Conservation (phyloP, 2,329 filamentous ascomycete species). For the Fusarium ambrosium region DNA sequence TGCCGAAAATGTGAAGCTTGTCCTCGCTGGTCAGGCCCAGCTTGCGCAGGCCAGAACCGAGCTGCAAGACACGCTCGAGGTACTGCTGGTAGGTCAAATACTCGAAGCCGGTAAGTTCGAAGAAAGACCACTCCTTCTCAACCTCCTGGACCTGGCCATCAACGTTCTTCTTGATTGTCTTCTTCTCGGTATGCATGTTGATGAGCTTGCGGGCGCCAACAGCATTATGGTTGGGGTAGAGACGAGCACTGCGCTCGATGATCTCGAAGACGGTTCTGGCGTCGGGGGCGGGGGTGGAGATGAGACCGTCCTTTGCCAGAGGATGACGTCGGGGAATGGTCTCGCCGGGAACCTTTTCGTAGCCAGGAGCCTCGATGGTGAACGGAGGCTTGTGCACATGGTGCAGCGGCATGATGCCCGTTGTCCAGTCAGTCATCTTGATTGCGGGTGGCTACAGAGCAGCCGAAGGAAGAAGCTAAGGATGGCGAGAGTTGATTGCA, state of each 20-base stretch:
- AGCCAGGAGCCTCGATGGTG: slow-evolving; percentile 79
- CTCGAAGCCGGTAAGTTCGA: slow-evolving; percentile 83
- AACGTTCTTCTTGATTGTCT: slow-evolving; percentile 90
- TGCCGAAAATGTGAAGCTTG: slow-evolving; percentile 84
- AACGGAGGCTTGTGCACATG: slow-evolving; percentile 79
- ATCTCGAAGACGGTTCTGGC: slow-evolving; percentile 85
- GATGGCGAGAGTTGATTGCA: slow-evolving; percentile 18
- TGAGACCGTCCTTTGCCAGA: slow-evolving; percentile 77
- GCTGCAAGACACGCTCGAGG: slow-evolving; percentile 74
- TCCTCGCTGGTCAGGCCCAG: slow-evolving; percentile 77
- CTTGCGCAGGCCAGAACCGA: slow-evolving; percentile 80
- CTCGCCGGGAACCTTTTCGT: slow-evolving; percentile 80
- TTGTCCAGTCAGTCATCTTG: slow-evolving; percentile 53
- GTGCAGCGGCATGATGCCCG: slow-evolving; percentile 64
- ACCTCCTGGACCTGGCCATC: slow-evolving; percentile 84
- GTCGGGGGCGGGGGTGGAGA: slow-evolving; percentile 74
- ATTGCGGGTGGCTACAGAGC: slow-evolving; percentile 29
- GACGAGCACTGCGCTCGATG: slow-evolving; percentile 75
- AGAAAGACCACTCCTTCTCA: slow-evolving; percentile 93
- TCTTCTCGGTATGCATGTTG: slow-evolving; percentile 84
- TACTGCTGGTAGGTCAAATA: slow-evolving; percentile 87
- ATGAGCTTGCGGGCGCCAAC: slow-evolving; percentile 81
- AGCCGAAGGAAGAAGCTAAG: slow-evolving; percentile 16
- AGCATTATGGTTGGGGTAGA: slow-evolving; percentile 73
- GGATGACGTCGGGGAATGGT: slow-evolving; percentile 85